Evolutionary conservation across 2,329 filamentous ascomycete genomes (phyloP).

Genomic region (Aspergillus neotritici): DNA sequence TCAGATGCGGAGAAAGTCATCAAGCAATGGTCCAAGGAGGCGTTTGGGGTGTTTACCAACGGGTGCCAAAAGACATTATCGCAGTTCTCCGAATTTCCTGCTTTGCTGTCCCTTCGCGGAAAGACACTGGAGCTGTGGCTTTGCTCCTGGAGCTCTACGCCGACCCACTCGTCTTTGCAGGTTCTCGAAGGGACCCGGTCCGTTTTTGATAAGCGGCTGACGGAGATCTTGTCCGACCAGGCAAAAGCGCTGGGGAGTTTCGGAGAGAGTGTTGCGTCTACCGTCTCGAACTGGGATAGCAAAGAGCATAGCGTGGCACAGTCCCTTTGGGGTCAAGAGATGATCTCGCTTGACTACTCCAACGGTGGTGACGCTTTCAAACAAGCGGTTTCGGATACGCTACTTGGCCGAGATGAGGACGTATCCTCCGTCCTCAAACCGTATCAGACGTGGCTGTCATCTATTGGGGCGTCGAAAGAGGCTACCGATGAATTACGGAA

Average conservation of each 20-base stretch:
- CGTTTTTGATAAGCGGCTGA: conserved; percentile 63
- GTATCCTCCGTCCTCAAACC: conserved; percentile 57
- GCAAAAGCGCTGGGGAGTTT: conserved; percentile 61
- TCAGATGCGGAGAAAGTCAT: conserved; percentile 57
- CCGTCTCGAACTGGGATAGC: conserved; percentile 56
- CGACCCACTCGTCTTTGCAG: conserved; percentile 47
- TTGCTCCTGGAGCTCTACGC: conserved; percentile 58
- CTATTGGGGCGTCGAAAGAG: conserved; percentile 51
- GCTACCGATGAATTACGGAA: conserved; percentile 32
- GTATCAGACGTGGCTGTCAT: conserved; percentile 68
- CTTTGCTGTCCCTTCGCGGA: conserved; percentile 64
- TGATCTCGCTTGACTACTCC: conserved; percentile 60
- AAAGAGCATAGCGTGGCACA: conserved; percentile 47
- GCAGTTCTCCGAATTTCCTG: conserved; percentile 59
- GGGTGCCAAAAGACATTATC: conserved; percentile 58
- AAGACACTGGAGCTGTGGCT: conserved; percentile 71
- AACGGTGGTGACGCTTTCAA: conserved; percentile 65
- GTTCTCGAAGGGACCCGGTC: conserved; percentile 65
- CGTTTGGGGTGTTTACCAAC: conserved; percentile 55
- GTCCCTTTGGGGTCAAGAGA: conserved; percentile 62
- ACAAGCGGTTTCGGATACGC: conserved; percentile 59
- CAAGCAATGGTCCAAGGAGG: conserved; percentile 58
- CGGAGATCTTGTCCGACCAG: conserved; percentile 58
- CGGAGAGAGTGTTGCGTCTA: conserved; percentile 57
- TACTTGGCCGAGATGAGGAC: conserved; percentile 66